phyloP scores from a whole-genome alignment of 1,139 yeast genomes.

The Zygosaccharomyces pseudobailii region DNA sequence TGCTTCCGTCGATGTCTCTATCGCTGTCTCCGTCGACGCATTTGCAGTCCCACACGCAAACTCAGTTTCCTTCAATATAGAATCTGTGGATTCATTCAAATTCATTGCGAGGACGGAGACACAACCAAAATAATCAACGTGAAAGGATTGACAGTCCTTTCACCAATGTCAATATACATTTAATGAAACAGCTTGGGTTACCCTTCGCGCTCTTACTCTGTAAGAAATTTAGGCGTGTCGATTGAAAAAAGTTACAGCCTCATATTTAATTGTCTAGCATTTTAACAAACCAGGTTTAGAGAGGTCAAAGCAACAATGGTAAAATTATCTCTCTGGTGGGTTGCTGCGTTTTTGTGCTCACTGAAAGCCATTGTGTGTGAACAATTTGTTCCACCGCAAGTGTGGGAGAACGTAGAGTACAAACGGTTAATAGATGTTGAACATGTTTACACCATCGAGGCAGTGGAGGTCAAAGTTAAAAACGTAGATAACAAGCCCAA shows the following conservation, averaged over 20 bases:
- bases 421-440: conserved; percentile 55
- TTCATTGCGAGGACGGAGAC: not conserved
- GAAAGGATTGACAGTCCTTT: too few species aligned
- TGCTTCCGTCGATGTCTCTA: conserved; percentile 14
- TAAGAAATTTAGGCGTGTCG: not conserved
- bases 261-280: not conserved
- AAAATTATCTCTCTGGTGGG: conserved; percentile 9
- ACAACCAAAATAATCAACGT: not conserved
- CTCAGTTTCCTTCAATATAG: conserved; percentile 6
- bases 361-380: conserved; percentile 10
- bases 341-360: conserved; percentile 9
- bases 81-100: conserved; percentile 10
- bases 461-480: conserved; percentile 48
- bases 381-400: conserved; percentile 24
- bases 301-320: conserved; percentile 4
- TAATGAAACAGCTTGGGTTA: not conserved
- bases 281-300: not conserved
- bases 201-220: not conserved
- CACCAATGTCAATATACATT: not conserved
- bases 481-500: conserved; percentile 57
- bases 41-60: conserved; percentile 6
- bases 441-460: conserved; percentile 64
- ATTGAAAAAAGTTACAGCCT: not conserved
- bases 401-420: conserved; percentile 37
- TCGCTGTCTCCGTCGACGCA: conserved; percentile 13